A percentile compares a stretch with the other conserved stretches of the same genome.
Conservation (phyloP, 208 protist genomes). For the Trypanosoma cruzi region DNA sequence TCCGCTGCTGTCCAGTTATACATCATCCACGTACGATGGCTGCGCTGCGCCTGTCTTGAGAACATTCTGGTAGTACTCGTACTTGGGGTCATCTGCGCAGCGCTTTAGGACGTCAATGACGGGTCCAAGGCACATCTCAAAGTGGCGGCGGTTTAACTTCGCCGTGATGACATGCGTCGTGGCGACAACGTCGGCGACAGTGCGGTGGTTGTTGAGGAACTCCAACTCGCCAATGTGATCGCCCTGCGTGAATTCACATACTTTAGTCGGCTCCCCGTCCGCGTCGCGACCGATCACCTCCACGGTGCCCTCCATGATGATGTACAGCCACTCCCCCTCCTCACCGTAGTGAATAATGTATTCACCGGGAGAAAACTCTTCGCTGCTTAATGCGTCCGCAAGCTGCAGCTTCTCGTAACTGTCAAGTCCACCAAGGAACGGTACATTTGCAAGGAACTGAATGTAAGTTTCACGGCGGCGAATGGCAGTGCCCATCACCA, state of each 20-base stretch:
- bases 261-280: conserved; percentile 58
- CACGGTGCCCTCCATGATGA: conserved; percentile 86
- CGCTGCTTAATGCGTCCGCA: conserved; percentile 83
- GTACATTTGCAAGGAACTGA: conserved; percentile 71
- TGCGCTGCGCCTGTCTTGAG: conserved; percentile 38
- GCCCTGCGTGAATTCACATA: conserved; percentile 84
- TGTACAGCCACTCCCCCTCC: conserved; percentile 91
- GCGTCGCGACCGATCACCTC: conserved; percentile 88
- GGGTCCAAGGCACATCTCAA: conserved; percentile 93
- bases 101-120: conserved; percentile 91
- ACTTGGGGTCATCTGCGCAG: conserved; percentile 71
- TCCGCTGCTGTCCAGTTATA: background rate
- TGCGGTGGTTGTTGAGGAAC: conserved; percentile 91
- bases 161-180: conserved; percentile 81
- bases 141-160: conserved; percentile 91
- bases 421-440: conserved; percentile 81
- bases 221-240: conserved; percentile 92
- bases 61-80: conserved; percentile 92
- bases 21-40: conserved; percentile 1
- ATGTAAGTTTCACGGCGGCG: conserved; percentile 83
- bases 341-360: conserved; percentile 90
- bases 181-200: conserved; percentile 82
- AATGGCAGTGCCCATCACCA: conserved; percentile 90
- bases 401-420: conserved; percentile 88
- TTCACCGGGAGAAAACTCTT: conserved; percentile 76